Percentiles rank a stretch among this genome's conserved stretches.
phyloP scores from a whole-genome alignment of 306 rosid species.

The Alnus rubra region DNA sequence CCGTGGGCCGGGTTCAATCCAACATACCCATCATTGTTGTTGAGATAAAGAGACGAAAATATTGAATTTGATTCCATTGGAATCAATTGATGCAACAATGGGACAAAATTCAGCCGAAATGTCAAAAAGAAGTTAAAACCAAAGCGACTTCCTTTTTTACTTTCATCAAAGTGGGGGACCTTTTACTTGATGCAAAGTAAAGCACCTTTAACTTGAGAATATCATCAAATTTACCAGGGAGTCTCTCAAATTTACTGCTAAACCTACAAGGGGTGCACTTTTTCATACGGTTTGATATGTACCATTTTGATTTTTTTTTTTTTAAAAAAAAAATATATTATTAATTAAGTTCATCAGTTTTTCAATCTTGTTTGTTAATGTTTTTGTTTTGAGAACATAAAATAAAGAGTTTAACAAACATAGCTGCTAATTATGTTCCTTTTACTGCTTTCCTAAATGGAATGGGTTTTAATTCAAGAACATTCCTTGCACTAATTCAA shows the following conservation, averaged over 20 bases:
- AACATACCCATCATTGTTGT: not conserved
- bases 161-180: not conserved
- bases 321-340: no score
- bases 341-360: no score
- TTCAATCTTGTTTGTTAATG: no score
- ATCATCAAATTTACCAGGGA: not conserved
- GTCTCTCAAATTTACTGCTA: no score
- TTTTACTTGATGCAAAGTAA: constrained; percentile 9
- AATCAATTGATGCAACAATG: not conserved
- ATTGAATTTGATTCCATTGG: constrained; percentile 5
- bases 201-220: not conserved
- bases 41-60: not conserved
- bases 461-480: not conserved
- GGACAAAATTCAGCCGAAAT: not conserved
- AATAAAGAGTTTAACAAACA: no score
- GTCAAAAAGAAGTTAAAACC: not conserved
- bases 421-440: no score
- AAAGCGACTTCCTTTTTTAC: constrained; percentile 1
- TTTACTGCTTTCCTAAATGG: not conserved
- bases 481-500: not conserved
- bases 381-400: no score
- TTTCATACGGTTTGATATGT: no score
- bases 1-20: not conserved
- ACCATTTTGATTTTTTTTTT: no score
- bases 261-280: no score